Conservation (phyloP, 495 filamentous ascomycete genomes). For the Terfezia claveryi region DNA sequence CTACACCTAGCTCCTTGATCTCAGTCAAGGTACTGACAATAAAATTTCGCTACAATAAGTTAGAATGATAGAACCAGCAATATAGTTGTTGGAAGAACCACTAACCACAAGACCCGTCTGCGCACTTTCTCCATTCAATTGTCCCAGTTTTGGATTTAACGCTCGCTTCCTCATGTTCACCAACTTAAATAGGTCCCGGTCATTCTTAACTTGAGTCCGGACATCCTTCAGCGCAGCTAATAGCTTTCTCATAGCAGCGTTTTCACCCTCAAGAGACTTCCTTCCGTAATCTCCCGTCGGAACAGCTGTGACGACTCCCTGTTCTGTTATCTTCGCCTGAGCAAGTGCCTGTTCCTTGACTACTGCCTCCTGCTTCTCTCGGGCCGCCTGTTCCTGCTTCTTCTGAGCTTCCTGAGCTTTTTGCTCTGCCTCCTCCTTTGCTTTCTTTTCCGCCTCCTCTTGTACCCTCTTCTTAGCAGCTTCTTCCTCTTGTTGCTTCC, state of each 20-base stretch:
- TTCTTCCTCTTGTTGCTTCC: constrained; percentile 6
- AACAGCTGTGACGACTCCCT: constrained; percentile 5
- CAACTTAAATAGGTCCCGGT: constrained; percentile 6
- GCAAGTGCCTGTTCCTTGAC: constrained; percentile 6
- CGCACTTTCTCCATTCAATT: constrained; percentile 15
- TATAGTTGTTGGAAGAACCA: not conserved
- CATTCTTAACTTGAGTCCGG: constrained; percentile 7
- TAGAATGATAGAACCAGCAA: not conserved
- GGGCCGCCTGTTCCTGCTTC: constrained; percentile 6
- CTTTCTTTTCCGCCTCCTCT: not conserved
- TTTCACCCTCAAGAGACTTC: constrained; percentile 7
- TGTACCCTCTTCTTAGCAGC: constrained; percentile 8
- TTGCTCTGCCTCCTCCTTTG: not conserved
- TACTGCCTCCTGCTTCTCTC: constrained; percentile 6
- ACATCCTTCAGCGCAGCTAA: constrained; percentile 14
- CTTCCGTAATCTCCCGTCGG: constrained; percentile 11
- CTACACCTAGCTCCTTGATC: constrained; percentile 12
- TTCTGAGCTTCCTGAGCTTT: not conserved
- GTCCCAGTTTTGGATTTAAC: constrained; percentile 16
- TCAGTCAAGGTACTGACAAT: constrained; percentile 9
- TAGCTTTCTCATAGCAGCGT: constrained; percentile 8
- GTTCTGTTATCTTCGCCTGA: constrained; percentile 6
- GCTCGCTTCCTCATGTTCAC: constrained; percentile 14
- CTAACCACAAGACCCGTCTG: constrained; percentile 16
- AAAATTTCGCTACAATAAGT: constrained; percentile 8